phyloP scores from a whole-genome alignment of 108 stramenopile genomes.

The Fistulifera solaris region DNA sequence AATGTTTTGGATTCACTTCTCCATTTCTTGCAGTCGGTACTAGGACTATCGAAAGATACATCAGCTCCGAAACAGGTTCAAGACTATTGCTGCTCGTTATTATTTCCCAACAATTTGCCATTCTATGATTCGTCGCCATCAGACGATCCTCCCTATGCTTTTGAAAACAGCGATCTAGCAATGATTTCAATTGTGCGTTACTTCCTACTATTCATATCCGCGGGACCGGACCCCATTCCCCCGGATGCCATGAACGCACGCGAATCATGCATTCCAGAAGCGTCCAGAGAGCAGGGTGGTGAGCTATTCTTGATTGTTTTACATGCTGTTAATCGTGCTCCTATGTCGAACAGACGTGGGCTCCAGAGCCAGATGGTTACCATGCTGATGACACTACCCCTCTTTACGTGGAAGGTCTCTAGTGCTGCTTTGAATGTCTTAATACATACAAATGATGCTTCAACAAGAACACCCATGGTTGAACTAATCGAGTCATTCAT shows the following conservation, averaged over 20 bases:
- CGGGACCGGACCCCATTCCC: slow-evolving; percentile 34
- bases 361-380: slow-evolving; percentile 35
- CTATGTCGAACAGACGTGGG: slow-evolving; percentile 19
- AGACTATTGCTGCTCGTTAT: slow-evolving; percentile 2
- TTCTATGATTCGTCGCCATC: slow-evolving; percentile 3
- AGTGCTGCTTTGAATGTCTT: background rate
- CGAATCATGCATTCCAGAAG: slow-evolving; percentile 31
- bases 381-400: slow-evolving; percentile 61
- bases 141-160: slow-evolving; percentile 25
- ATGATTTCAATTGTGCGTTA: slow-evolving; percentile 4
- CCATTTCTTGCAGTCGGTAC: background rate
- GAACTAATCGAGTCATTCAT: slow-evolving; percentile 30
- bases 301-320: background rate
- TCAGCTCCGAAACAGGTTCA: background rate
- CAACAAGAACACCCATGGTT: slow-evolving; percentile 15
- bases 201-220: slow-evolving; percentile 2
- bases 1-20: background rate
- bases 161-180: slow-evolving; percentile 22
- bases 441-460: background rate
- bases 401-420: slow-evolving; percentile 61
- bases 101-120: slow-evolving; percentile 5
- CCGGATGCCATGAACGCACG: slow-evolving; percentile 28
- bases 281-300: background rate
- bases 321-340: background rate
- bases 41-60: background rate